Conservation (phyloP, 169 alveolate genomes). For the Cryptosporidium canis region DNA sequence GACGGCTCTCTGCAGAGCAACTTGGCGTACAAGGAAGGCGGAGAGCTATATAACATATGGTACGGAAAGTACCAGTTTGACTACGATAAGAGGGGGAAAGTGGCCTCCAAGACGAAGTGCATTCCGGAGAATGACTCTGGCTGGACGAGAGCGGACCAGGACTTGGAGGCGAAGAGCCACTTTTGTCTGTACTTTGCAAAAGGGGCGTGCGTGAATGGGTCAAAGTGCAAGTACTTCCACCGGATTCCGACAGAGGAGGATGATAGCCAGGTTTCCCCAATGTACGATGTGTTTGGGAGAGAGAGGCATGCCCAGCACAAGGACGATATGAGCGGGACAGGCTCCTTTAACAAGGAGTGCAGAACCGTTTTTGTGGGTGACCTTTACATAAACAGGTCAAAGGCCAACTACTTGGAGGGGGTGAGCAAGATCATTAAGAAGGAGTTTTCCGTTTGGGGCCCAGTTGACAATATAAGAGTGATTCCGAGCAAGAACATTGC, state of each 20-base stretch:
- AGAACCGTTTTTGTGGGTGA: conserved; percentile 94
- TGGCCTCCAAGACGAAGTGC: conserved; percentile 91
- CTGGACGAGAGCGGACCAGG: conserved; percentile 93
- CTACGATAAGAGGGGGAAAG: conserved; percentile 84
- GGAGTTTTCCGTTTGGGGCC: conserved; percentile 95
- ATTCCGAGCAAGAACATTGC: conserved; percentile 93
- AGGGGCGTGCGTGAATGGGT: conserved; percentile 98
- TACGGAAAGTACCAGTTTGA: conserved; percentile 96
- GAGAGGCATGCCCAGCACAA: conserved; percentile 93
- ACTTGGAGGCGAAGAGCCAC: conserved; percentile 82
- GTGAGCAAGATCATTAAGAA: conserved; percentile 91
- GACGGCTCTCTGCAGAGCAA: conserved; percentile 63
- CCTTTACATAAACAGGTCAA: conserved; percentile 85
- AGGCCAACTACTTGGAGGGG: conserved; percentile 86
- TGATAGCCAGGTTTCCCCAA: conserved; percentile 88
- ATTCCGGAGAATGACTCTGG: conserved; percentile 95
- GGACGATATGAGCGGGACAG: conserved; percentile 98
- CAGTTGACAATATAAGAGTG: conserved; percentile 91
- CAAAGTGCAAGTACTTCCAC: conserved; percentile 95
- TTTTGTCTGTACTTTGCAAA: conserved; percentile 96
- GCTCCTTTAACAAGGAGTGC: conserved; percentile 95
- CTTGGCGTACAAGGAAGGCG: conserved; percentile 91
- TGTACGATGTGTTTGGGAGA: conserved; percentile 98
- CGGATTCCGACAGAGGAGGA: conserved; percentile 95
- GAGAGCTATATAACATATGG: conserved; percentile 98